These are phyloP conservation scores for Venturia nashicola DNA, from an alignment of 2,329 filamentous ascomycete species.

Conservation along the genomic window DNA sequence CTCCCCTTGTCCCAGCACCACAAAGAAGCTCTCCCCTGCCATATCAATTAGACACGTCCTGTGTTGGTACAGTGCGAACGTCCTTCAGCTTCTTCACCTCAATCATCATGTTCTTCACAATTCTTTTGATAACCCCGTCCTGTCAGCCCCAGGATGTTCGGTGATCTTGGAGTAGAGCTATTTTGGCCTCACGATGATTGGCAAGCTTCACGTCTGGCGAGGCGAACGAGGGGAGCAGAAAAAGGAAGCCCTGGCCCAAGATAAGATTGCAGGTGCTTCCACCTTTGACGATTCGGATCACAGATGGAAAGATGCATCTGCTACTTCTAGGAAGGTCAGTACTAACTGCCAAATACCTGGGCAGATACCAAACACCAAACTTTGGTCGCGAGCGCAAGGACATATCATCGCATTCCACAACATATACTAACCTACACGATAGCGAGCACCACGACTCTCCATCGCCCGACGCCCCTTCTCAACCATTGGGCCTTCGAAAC, in stretches of 20 bases:
- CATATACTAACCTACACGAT: background rate
- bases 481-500: background rate
- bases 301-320: background rate
- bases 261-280: slow-evolving; percentile 2
- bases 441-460: background rate
- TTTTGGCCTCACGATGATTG: slow-evolving; percentile 7
- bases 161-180: background rate
- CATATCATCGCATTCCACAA: background rate
- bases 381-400: background rate
- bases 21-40: background rate
- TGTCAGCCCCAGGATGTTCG: background rate
- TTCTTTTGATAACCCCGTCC: background rate
- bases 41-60: background rate
- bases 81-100: background rate
- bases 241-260: background rate
- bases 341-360: background rate
- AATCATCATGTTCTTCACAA: background rate
- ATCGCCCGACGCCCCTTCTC: slow-evolving; percentile 5
- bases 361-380: background rate
- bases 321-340: background rate
- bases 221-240: background rate
- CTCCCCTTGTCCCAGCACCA: background rate
- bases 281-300: slow-evolving; percentile 2
- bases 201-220: slow-evolving; percentile 8
- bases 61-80: background rate